phyloP scores from a whole-genome alignment of 352 stramenopile species.

The Nothophytophthora sp. region DNA sequence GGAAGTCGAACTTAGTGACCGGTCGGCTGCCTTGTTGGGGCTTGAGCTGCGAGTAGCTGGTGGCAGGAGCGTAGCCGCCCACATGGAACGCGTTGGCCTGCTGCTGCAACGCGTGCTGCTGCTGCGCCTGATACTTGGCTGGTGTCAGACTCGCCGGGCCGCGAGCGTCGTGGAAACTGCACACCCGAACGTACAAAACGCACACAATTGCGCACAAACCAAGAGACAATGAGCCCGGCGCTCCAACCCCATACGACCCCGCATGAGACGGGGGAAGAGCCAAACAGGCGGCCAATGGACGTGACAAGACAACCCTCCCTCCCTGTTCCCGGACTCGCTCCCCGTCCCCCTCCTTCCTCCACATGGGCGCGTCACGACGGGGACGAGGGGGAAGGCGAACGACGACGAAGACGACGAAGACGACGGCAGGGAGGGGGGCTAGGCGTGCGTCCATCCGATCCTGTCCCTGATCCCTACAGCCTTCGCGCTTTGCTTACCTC shows the following conservation, averaged over 20 bases:
- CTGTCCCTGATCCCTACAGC: no score
- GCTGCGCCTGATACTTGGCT: conserved; percentile 30
- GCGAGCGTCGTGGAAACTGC: conserved; percentile 35
- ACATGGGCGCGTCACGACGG: conserved; percentile 1
- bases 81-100: conserved; percentile 39
- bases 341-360: conserved; percentile 29
- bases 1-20: conserved; percentile 32
- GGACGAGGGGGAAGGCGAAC: conserved; percentile 15
- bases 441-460: neutral
- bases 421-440: conserved; percentile 12
- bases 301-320: no score
- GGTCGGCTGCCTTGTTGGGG: conserved; percentile 15
- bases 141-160: conserved; percentile 9
- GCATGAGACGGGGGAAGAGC: no score
- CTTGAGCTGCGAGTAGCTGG: conserved; percentile 34
- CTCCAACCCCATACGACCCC: neutral
- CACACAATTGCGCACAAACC: conserved; percentile 7
- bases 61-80: conserved; percentile 12
- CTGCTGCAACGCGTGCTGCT: conserved; percentile 30
- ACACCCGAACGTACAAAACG: neutral
- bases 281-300: no score
- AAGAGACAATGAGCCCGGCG: conserved; percentile 13
- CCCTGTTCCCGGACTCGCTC: no score
- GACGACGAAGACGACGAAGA: conserved; percentile 10
- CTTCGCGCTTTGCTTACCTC: conserved; percentile 30